Conservation (phyloP, 768 basidiomycete species). For the Phaeotremella skinneri region DNA sequence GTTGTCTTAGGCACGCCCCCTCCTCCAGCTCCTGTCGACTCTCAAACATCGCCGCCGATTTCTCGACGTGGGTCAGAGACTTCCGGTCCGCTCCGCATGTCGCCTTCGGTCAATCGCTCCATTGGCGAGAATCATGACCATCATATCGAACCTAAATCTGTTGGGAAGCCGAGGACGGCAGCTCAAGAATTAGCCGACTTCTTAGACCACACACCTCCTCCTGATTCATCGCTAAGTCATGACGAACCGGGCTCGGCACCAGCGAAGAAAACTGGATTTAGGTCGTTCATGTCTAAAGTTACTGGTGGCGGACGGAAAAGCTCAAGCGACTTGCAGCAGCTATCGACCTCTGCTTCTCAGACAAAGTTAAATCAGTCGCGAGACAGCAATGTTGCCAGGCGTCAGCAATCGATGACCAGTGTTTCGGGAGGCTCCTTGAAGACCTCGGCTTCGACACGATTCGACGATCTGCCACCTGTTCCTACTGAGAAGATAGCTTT, state of each 20-base stretch:
- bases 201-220: slow-evolving; percentile 37
- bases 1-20: slow-evolving; percentile 40
- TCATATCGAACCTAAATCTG: slow-evolving; percentile 2
- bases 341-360: background rate
- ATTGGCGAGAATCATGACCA: slow-evolving; percentile 10
- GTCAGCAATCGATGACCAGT: background rate
- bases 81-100: background rate
- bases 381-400: background rate
- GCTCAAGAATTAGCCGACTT: slow-evolving; percentile 47
- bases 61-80: slow-evolving; percentile 2
- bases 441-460: too few species aligned
- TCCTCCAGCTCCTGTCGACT: slow-evolving; percentile 15
- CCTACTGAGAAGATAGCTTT: too few species aligned
- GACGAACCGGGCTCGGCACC: slow-evolving; percentile 13
- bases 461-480: too few species aligned
- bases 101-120: slow-evolving; percentile 1
- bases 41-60: slow-evolving; percentile 1
- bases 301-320: slow-evolving; percentile 53
- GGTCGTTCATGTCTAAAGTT: slow-evolving; percentile 78
- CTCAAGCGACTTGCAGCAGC: too few species aligned
- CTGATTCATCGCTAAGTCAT: slow-evolving; percentile 8
- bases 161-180: slow-evolving; percentile 9
- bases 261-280: slow-evolving; percentile 55
- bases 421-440: background rate
- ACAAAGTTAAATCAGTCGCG: background rate